Base-by-base conservation (phyloP, 306 rosid genomes). In the Vigna trinervia region DNA sequence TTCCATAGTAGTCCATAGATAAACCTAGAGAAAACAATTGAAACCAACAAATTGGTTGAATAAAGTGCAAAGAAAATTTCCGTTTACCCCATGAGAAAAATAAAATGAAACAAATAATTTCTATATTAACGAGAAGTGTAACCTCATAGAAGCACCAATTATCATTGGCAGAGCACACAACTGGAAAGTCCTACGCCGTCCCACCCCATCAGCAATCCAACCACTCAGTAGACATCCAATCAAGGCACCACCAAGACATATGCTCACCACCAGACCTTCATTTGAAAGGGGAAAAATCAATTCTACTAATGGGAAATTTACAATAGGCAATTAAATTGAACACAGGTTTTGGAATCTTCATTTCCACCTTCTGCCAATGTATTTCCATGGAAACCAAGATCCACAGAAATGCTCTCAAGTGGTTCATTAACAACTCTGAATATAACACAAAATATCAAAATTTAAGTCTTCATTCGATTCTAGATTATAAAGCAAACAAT, bases 371-470 rank as follows among this genome's bases (percentile, higher is more conserved):
- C 98, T 57, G 97, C 96, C 90, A 95, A 22, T 68, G 97, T 87
- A 87, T 90, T 92, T 58, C 98, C 98, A 60, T 53, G 86, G 87
- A 95, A 95, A 77, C 97, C 97, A 81, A 95, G 98, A 87, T 92
- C 98, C 64, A 28, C 30, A 77, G 98, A 89, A 78, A 95, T 95
- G 86, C 89, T 90, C 85, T 92, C 98, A 39, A 95, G 93, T 19
- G 98, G 98, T 87, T 95, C 98, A 81, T 95, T 95, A 70, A 92
- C 97, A 63, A 95, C 97, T 56, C 98, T 95, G 90, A 36, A 78
- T 41, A 80, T 62, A 70, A 68, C 60, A 4, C 66, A 81, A 78
- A 80, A 62, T 53, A 71, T 78, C 39, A 46, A 73, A 34, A 38
- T 38, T 65, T 57, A 75, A 66, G 26, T 65, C 45, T 48, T 58